Base-by-base conservation (phyloP, 2,329 filamentous ascomycete genomes). In the Sporothrix dimorphospora region DNA sequence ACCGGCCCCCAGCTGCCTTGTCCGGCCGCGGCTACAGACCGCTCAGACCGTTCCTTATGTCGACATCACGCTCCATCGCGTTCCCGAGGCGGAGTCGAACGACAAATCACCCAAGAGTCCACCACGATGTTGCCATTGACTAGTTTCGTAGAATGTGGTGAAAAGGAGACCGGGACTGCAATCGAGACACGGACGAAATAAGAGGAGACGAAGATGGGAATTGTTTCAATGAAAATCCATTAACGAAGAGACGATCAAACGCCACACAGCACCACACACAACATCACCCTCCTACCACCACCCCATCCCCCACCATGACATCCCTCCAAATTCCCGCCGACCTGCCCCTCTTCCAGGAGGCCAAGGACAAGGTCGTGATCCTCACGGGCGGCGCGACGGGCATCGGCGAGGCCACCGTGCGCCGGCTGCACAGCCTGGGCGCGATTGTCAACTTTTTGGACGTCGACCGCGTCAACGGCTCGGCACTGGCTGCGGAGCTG, bases 361-460 rank as follows among this genome's bases (percentile, higher is more conserved):
- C 51, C 59, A 71, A 57, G 61, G 70, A 49, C 70, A 71, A 71
- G 61, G 70, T 71, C 16, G 61, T 57, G 6, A 59, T 71, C 24
- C 61, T 67, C 34, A 71, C 70, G 9, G 70, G 70, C 19, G 70
- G 70, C 21, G 53, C 70, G 2, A 67, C 70, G 5, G 70, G 70
- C 34, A 67, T 71, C n/a, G 70, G 70, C 27, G 70, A 24, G 7
- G 55, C 40, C 19, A 61, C 69, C n/a, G 69, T 70, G 34, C 40
- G 53, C 4, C 49, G 34, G 2, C 21, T 69, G 21, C 51, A 69
- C 38, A n/a, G 51, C 12, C 38, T 69, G 49, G 67, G 67, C 8
- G 67, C 67, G 14, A 11, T 69, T 42, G 67, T 69, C 67, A 57
- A 59, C 21, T 47, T 69, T 16, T 14, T 69, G 19, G 67, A 69